Conservation (phyloP, 2,329 filamentous ascomycete species). For the Graphilbum ipis-grandicollis region DNA sequence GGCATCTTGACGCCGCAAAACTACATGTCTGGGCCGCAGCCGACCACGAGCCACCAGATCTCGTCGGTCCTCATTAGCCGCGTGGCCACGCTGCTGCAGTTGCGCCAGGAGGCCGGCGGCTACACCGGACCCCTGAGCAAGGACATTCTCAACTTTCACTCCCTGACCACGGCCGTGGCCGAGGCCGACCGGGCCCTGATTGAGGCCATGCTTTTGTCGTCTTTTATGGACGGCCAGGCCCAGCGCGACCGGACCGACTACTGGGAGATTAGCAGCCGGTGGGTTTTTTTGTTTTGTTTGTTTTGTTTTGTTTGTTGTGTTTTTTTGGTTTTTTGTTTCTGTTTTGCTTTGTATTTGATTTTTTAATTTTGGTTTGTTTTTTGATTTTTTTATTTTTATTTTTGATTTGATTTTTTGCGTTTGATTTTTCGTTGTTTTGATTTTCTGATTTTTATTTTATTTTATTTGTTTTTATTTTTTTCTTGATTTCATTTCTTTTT, state of each 20-base stretch:
- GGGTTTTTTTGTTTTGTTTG: slow-evolving; percentile 16
- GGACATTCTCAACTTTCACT: slow-evolving; percentile 73
- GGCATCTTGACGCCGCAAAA: slow-evolving; percentile 59
- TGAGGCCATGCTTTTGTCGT: slow-evolving; percentile 63
- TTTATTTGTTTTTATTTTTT: neutral
- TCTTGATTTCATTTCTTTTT: neutral
- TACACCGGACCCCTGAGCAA: slow-evolving; percentile 91
- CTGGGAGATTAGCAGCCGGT: slow-evolving; percentile 56
- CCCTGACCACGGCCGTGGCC: slow-evolving; percentile 63
- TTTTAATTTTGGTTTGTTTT: neutral
- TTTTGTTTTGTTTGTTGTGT: slow-evolving; percentile 1
- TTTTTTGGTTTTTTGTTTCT: neutral
- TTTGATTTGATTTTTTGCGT: neutral
- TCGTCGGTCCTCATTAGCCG: slow-evolving; percentile 59
- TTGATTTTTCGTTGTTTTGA: neutral
- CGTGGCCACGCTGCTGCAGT: slow-evolving; percentile 64
- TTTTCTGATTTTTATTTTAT: slow-evolving; percentile 2
- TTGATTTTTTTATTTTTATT: neutral
- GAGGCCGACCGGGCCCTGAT: slow-evolving; percentile 65
- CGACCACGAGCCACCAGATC: slow-evolving; percentile 28
- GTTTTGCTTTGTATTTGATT: slow-evolving; percentile 1
- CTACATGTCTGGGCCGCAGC: slow-evolving; percentile 19
- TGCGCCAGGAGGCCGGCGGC: slow-evolving; percentile 70
- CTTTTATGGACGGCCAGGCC: slow-evolving; percentile 68
- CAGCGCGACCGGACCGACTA: slow-evolving; percentile 51